phyloP scores from a whole-genome alignment of 768 basidiomycete genomes.

The Termitomyces sp. region DNA sequence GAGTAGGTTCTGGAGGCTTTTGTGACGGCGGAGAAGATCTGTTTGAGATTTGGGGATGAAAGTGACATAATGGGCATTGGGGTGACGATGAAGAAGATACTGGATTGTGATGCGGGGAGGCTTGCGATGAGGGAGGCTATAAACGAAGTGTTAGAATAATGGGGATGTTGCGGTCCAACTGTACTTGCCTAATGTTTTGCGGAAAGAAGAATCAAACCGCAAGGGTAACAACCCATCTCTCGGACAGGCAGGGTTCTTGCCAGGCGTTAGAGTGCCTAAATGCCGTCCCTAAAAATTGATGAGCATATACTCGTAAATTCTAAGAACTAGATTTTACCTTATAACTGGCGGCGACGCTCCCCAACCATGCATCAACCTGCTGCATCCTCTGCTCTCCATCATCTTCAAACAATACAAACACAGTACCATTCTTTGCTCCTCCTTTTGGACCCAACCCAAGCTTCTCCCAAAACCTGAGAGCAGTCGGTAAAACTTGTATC shows the following conservation, averaged over 20 bases:
- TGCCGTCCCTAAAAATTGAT: slow-evolving; percentile 44
- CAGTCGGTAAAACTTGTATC: slow-evolving; percentile 64
- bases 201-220: slow-evolving; percentile 59
- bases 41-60: slow-evolving; percentile 61
- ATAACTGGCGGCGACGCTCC: slow-evolving; percentile 46
- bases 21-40: slow-evolving; percentile 58
- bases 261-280: slow-evolving; percentile 51
- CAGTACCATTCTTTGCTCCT: slow-evolving; percentile 65
- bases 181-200: slow-evolving; percentile 55
- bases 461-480: slow-evolving; percentile 83
- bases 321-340: slow-evolving; percentile 36
- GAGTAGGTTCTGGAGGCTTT: slow-evolving; percentile 43
- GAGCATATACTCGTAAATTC: not conserved
- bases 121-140: slow-evolving; percentile 45
- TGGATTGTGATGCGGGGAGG: slow-evolving; percentile 29
- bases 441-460: slow-evolving; percentile 65
- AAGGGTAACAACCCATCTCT: slow-evolving; percentile 57
- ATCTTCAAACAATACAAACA: slow-evolving; percentile 67
- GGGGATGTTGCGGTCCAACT: not conserved
- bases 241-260: slow-evolving; percentile 38
- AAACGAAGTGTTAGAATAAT: not conserved
- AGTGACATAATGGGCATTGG: slow-evolving; percentile 58
- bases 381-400: slow-evolving; percentile 38
- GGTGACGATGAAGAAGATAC: slow-evolving; percentile 64
- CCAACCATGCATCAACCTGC: slow-evolving; percentile 57